Evolutionary conservation across 306 rosid species (phyloP), one percentile per base, ranked within the genome.

Genomic region (Citrullus amarus): DNA sequence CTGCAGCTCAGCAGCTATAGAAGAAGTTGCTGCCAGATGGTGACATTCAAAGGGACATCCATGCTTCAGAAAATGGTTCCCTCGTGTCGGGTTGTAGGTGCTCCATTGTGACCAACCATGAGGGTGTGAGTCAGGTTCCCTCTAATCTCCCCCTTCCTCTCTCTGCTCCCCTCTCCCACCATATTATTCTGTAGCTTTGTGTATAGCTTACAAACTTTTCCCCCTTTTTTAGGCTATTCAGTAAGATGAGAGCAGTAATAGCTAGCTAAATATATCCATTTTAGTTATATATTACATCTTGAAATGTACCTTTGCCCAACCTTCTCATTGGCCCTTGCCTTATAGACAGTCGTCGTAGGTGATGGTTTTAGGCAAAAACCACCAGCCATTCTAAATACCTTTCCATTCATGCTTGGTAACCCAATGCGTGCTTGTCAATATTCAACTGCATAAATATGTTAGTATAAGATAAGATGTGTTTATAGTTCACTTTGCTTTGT

Each of bases 31-130:
- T 85, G 84, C 83, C 98, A 88, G 82, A 90, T 96, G 80, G 88
- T 92, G 88, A 86, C 89, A 59, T 96, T 96, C 87, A 85, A 96
- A 79, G 99, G 99, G 78, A 92, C 98, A 73, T 85, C 88, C 69
- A 91, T 96, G 99, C 91, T 96, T 77, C 96, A 90, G 76, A 92
- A 91, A 87, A 75, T 70, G 78, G 91, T 96, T 61, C 89, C 92
- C 2, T 84, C 82, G 58, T 88, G 90, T 87, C 93, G 90, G 48
- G 84, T 90, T 58, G 63, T 79, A 59, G 78, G 79, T 76, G 50
- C 62, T 63, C 72, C 63, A 70, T 88, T 56, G 78, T 80, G 81
- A 79, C 41, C 60, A 65, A 79, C 32, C 60, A 65, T 61, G 62
- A 30, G 44, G 76, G 36, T 34, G 36, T 34, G 51, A 57, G 34